Percentiles rank a stretch among this genome's conserved stretches.
Conservation (phyloP, 1,284 basidiomycete species). For the Boletellus deceptivus region DNA sequence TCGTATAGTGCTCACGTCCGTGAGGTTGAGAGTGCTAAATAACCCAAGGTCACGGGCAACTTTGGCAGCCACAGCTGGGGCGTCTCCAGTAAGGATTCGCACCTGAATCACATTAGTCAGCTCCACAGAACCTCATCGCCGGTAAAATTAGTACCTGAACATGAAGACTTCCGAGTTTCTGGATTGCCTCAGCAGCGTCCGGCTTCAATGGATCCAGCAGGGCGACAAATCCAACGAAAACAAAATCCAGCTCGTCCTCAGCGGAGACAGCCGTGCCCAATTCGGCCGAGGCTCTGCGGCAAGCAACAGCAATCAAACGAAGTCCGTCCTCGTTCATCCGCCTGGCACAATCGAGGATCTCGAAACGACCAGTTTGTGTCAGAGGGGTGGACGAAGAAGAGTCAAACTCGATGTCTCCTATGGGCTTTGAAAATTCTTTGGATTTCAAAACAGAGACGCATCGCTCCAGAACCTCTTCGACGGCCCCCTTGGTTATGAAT, state of each 20-base stretch:
- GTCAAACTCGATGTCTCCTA: constrained; percentile 16
- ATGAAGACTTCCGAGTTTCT: constrained; percentile 27
- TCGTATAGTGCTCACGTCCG: not conserved
- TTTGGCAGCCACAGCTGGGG: constrained; percentile 33
- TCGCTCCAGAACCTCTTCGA: constrained; percentile 33
- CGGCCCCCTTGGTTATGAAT: constrained; percentile 31
- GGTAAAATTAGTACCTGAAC: constrained; percentile 25
- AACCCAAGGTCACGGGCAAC: constrained; percentile 34
- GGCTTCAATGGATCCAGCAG: constrained; percentile 32
- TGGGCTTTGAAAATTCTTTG: constrained; percentile 18
- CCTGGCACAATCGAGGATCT: constrained; percentile 28
- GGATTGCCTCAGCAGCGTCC: constrained; percentile 32
- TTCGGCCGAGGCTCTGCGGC: constrained; percentile 22
- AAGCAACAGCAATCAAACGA: constrained; percentile 31
- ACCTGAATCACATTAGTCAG: constrained; percentile 18
- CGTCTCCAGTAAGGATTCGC: constrained; percentile 32
- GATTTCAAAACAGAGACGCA: constrained; percentile 24
- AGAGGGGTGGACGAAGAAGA: constrained; percentile 14
- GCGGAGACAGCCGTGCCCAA: constrained; percentile 13
- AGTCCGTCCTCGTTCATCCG: constrained; percentile 32
- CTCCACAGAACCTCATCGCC: not conserved
- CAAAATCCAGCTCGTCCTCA: constrained; percentile 29
- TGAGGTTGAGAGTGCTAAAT: constrained; percentile 24
- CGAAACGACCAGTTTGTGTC: constrained; percentile 19
- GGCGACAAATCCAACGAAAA: constrained; percentile 32